Evolutionary conservation across 352 stramenopile genomes (phyloP), one percentile per base, ranked within the genome.

Genomic region (Globisporangium abappressorium): DNA sequence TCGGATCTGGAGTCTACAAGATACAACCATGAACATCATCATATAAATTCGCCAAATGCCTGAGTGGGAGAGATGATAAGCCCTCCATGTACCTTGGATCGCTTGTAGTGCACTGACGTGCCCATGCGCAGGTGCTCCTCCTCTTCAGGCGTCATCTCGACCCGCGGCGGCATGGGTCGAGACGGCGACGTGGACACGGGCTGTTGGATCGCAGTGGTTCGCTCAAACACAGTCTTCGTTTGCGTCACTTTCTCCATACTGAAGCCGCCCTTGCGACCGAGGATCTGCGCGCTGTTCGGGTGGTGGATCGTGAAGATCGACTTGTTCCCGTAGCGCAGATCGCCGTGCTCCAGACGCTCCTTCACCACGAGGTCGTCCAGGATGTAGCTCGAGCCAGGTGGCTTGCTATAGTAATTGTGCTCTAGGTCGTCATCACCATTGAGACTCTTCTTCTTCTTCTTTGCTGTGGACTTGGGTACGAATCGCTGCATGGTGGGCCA

Each of bases 321-420:
- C 34, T 79, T 77, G 28, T 72, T 68, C 0, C 72, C 75, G 56
- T 77, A 89, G 2, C 74, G 75, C 46, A 85, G 56, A 46, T 87
- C 82, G 6, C 81, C 80, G 9, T 68, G 56, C 24, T 78, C 72
- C 28, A 89, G 46, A 7, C 82, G 70, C 14, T 80, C 64, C 20
- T 72, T 78, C 34, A 91, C 69, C 6, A 91, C 68, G 28, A 87
- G 73, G 60, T 91, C 79, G 61, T 91, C 82, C 9, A 91, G 69
- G 6, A 79, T 61, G 49, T 83, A 89, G 26, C 69, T 28, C 1
- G 66, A 57, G 51, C 51, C 28, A 15, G 26, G 24, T 5, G 22
- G 9, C 49, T 18, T 41, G 14, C 14, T 47, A 18, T 47, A 20
- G 38, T 47, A 47, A 7, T 7, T 18, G 1, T 47, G 38, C 15